Evolutionary conservation across 805 yeast genomes (phyloP), one percentile per base, ranked within the genome.

Genomic region (Metschnikowia colocasiae): DNA sequence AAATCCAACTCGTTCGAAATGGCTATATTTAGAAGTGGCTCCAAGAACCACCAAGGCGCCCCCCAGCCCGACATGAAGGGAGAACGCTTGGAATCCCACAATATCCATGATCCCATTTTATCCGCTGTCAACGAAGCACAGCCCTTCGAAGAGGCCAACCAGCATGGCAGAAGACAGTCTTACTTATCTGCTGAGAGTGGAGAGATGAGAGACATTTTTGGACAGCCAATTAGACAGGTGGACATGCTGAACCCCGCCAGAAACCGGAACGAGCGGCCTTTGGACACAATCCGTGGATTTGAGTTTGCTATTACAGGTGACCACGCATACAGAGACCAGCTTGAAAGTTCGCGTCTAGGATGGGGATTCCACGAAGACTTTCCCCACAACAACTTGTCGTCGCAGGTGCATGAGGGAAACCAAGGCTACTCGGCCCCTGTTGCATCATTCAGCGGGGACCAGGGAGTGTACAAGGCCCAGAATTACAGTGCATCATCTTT

Each of bases 291-390:
- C 59, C 78, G 98, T 58, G 77, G 87, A 4, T 94, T 94, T 67
- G 98, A 94, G 72, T 94, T 85, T 62, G 83, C 97, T 32, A 90
- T 94, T 54, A 88, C 96, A 6, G 96, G 96, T 44, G 99, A 94
- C 65, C 69, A 76, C 48, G 67, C 79, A 10, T 85, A 87, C 72
- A 81, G 83, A 45, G 94, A 88, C 48, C 89, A 87, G 58, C 74
- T 89, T 59, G 97, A 91, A 67, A 76, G 91, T 3, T 79, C 80
- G 6, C 73, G 80, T 16, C 76, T 85, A 37, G 98, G 97, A 13
- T 91, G 95, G 85, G 81, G 86, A 46, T 87, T 88, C 81, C 97
- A 71, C 78, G 86, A 54, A 72, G 85, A 80, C 65, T 89, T 85
- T 79, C 85, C 81, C 30, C 68, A 70, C 62, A 78, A 73, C 55